A percentile compares a stretch with the other conserved stretches of the same genome.
These are phyloP conservation scores for Parathielavia appendiculata DNA, from an alignment of 495 filamentous ascomycete species.

Conservation along the genomic window DNA sequence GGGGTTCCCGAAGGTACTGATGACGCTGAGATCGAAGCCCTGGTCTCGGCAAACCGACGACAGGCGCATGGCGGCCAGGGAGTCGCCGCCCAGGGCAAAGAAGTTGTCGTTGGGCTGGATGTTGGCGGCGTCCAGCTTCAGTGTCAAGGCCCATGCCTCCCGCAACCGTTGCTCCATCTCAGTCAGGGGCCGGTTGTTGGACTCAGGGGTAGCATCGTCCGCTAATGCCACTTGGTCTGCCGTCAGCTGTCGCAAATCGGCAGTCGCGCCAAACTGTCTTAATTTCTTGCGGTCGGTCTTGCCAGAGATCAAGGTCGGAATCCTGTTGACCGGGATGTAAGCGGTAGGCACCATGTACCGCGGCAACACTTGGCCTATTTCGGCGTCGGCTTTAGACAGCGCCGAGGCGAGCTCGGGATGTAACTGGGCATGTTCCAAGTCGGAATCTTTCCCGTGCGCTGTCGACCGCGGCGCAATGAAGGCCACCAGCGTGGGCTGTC, in stretches of 20 bases:
- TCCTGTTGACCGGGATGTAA: conserved; percentile 25
- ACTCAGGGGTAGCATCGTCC: not conserved
- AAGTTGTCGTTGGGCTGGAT: conserved; percentile 28
- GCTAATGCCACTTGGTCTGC: not conserved
- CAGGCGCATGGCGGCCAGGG: conserved; percentile 32
- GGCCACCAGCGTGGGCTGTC: conserved; percentile 33
- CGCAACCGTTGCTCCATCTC: conserved; percentile 16
- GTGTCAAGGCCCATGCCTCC: conserved; percentile 14
- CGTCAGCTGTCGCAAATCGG: conserved; percentile 15
- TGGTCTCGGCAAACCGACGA: conserved; percentile 19
- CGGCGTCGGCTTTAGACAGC: conserved; percentile 12
- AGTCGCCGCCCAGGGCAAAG: conserved; percentile 32
- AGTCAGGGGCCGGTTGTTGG: conserved; percentile 1
- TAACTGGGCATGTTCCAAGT: conserved; percentile 11
- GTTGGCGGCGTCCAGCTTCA: conserved; percentile 10
- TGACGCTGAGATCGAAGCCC: conserved; percentile 24
- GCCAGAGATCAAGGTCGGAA: conserved; percentile 43
- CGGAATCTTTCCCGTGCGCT: not conserved
- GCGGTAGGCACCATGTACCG: conserved; percentile 53
- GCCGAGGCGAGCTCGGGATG: conserved; percentile 1
- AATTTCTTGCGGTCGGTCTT: conserved; percentile 49
- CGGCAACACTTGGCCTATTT: conserved; percentile 38
- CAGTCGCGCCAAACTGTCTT: conserved; percentile 21
- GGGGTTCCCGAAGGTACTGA: conserved; percentile 19
- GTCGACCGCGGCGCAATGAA: conserved; percentile 17